phyloP scores from a whole-genome alignment of 306 rosid species.

The Vachellia collinsii region DNA sequence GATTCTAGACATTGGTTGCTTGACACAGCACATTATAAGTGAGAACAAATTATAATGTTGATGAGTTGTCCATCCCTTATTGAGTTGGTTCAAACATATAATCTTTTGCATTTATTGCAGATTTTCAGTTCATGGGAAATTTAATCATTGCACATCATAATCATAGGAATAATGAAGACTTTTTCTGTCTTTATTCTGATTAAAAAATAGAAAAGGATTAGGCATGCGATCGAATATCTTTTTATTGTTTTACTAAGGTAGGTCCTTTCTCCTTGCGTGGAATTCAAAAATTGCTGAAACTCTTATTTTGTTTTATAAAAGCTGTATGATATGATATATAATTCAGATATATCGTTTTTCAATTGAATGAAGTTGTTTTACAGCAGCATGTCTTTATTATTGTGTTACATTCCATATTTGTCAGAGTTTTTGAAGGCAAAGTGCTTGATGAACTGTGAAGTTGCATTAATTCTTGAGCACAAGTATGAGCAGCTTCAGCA shows the following conservation, averaged over 20 bases:
- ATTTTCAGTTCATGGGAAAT: neutral
- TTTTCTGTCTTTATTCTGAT: neutral
- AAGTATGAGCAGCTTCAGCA: constrained; percentile 98
- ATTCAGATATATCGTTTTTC: constrained; percentile 17
- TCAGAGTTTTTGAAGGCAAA: constrained; percentile 95
- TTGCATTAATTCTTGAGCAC: constrained; percentile 90
- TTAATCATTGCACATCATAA: neutral
- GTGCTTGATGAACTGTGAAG: constrained; percentile 97
- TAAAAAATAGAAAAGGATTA: neutral
- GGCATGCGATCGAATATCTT: too few species aligned
- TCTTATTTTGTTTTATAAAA: neutral
- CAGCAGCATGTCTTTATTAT: constrained; percentile 8
- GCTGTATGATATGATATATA: neutral
- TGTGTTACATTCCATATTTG: constrained; percentile 17
- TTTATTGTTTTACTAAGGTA: too few species aligned
- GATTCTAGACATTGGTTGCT: neutral
- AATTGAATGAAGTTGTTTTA: constrained; percentile 23
- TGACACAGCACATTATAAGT: neutral
- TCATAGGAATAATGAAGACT: neutral
- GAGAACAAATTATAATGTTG: neutral
- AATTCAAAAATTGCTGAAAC: neutral
- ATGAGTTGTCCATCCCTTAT: neutral
- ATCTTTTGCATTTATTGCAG: neutral
- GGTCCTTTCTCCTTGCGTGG: neutral
- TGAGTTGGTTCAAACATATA: neutral